phyloP scores from a whole-genome alignment of 164 flowering plant genomes.

The Warburgia ugandensis region DNA sequence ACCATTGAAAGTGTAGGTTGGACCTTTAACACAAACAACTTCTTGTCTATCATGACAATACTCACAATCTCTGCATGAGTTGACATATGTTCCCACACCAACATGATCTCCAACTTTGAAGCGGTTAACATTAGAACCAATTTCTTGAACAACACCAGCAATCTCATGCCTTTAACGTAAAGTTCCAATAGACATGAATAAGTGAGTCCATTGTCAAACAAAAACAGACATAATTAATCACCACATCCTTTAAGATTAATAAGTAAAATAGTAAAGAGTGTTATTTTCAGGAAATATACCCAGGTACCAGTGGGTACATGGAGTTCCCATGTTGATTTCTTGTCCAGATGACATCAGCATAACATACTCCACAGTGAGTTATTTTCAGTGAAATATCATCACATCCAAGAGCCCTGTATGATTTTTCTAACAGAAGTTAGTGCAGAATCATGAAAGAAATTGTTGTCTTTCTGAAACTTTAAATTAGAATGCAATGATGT shows the following conservation, averaged over 20 bases:
- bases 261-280: too few species aligned
- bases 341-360: conserved; percentile 64
- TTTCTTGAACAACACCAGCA: conserved; percentile 64
- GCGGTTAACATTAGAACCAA: conserved; percentile 52
- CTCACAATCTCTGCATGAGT: conserved; percentile 78
- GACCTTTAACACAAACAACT: conserved; percentile 45
- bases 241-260: too few species aligned
- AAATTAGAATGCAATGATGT: too few species aligned
- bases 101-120: conserved; percentile 79
- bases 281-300: too few species aligned
- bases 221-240: neutral
- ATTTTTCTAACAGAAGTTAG: conserved; percentile 7
- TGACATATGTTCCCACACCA: conserved; percentile 81
- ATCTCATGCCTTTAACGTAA: conserved; percentile 91
- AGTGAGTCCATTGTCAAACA: too few species aligned
- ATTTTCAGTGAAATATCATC: conserved; percentile 60
- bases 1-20: conserved; percentile 51
- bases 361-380: conserved; percentile 80
- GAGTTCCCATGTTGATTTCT: conserved; percentile 40
- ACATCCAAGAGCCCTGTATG: conserved; percentile 36
- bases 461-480: neutral
- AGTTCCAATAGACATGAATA: conserved; percentile 1
- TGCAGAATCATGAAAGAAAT: neutral
- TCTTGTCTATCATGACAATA: conserved; percentile 54
- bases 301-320: conserved; percentile 70